Evolutionary conservation across 2,329 filamentous ascomycete species (phyloP).

Genomic region (Plenodomus lindquistii): DNA sequence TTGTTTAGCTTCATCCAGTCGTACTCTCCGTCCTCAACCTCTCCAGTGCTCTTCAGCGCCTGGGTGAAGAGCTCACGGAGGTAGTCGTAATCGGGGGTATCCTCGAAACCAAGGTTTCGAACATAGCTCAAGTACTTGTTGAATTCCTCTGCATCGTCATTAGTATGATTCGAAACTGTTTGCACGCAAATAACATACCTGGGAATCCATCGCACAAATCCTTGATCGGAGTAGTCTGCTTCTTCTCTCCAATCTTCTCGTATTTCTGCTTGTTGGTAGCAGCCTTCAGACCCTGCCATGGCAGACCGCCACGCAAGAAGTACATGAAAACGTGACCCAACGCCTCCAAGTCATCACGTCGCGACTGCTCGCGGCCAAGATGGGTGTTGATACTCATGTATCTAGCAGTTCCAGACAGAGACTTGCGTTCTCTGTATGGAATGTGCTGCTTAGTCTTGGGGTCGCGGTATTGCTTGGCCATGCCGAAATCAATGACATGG

Average conservation of each 20-base stretch:
- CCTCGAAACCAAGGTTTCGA: slow-evolving; percentile 96
- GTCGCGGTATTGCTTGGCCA: slow-evolving; percentile 99
- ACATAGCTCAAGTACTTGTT: slow-evolving; percentile 98
- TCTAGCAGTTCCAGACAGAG: slow-evolving; percentile 90
- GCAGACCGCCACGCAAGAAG: slow-evolving; percentile 67
- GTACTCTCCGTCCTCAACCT: slow-evolving; percentile 97
- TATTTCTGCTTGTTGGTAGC: slow-evolving; percentile 93
- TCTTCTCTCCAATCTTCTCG: slow-evolving; percentile 99
- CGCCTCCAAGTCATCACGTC: slow-evolving; percentile 93
- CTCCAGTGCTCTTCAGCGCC: slow-evolving; percentile 89
- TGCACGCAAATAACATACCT: slow-evolving; percentile 50
- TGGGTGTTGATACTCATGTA: slow-evolving; percentile 99
- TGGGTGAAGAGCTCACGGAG: slow-evolving; percentile 95
- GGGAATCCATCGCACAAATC: slow-evolving; percentile 96
- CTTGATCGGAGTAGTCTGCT: slow-evolving; percentile 96
- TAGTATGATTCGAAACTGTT: slow-evolving; percentile 22
- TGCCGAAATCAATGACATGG: slow-evolving; percentile 97
- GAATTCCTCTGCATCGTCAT: slow-evolving; percentile 72
- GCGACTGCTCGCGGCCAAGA: slow-evolving; percentile 91
- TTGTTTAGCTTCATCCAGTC: slow-evolving; percentile 99
- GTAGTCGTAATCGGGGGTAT: slow-evolving; percentile 98
- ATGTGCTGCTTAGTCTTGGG: slow-evolving; percentile 99
- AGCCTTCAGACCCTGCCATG: slow-evolving; percentile 70
- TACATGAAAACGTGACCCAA: slow-evolving; percentile 72
- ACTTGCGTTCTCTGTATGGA: slow-evolving; percentile 95